Evolutionary conservation across 768 basidiomycete genomes (phyloP), one percentile per base, ranked within the genome.

Genomic region (Calocybe cyanea): DNA sequence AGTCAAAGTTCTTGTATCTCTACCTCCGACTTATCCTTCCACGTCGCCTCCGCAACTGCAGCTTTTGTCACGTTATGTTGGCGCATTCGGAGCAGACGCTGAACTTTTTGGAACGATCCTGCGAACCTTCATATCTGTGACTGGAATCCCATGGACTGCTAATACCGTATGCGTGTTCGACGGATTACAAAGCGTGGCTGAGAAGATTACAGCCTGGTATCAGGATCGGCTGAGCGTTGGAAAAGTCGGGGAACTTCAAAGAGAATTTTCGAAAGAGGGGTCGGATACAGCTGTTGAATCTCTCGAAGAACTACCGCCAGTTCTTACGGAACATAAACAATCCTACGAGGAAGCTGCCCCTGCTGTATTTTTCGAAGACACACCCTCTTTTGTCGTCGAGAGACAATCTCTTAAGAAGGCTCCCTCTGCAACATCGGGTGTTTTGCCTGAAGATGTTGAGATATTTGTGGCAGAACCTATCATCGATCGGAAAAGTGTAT

Each of bases 121-220:
- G 15, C 77, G 86, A 31, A 92, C 87, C 0, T 94, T 77, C 61
- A 90, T 93, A 44, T 91, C 91, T 3, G 58, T 72, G 17, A 77
- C 73, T 43, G 88, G 85, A 6, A 76, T 89, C n/a, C 85, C 90
- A 52, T 94, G 86, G 81, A 68, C 71, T 2, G 69, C 76, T 18
- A 89, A 83, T 23, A 72, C 70, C 1, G 83, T 92, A 14, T 91
- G 87, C 52, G 85, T 93, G 10, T 94, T 92, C 57, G 92, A 94
- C 51, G 92, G 92, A 9, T 63, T 93, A 20, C 88, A 92, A 63
- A 80, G 71, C 55, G 78, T 87, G 8, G 62, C 85, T 23, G 88
- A 91, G 38, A 68, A 70, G 13, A 85, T 83, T 50, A 67, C 72
- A 18, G 56, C 59, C 31, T 93, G 91, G 91, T 86, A 89, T 53